phyloP scores from a whole-genome alignment of 306 rosid species.

The Rosa chinensis region DNA sequence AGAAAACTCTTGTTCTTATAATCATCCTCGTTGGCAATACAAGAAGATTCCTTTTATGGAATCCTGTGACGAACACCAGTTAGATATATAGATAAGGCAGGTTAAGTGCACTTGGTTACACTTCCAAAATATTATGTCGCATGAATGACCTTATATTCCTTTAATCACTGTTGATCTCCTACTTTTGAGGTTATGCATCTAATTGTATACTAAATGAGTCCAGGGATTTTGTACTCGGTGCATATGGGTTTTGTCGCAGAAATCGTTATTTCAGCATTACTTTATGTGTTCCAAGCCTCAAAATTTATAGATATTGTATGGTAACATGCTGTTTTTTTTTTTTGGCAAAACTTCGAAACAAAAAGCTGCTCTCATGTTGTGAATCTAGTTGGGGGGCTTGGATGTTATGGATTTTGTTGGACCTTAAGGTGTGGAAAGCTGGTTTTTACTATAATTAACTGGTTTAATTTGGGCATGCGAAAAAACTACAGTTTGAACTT shows the following conservation, averaged over 20 bases:
- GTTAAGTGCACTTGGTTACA: constrained; percentile 32
- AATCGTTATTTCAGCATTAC: constrained; percentile 23
- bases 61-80: constrained; percentile 24
- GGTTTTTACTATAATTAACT: constrained; percentile 14
- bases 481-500: neutral
- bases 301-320: constrained; percentile 12
- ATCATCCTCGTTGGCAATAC: constrained; percentile 29
- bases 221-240: constrained; percentile 35
- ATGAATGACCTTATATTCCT: constrained; percentile 30
- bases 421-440: constrained; percentile 31
- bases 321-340: constrained; percentile 26
- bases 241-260: constrained; percentile 28
- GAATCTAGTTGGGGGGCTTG: constrained; percentile 25
- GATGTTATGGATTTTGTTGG: constrained; percentile 34
- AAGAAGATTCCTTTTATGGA: constrained; percentile 31
- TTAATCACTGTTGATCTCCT: constrained; percentile 25
- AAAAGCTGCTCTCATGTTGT: constrained; percentile 37
- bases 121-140: constrained; percentile 40
- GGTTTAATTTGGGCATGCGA: neutral
- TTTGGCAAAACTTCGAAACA: constrained; percentile 22
- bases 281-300: constrained; percentile 20
- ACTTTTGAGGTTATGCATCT: constrained; percentile 45
- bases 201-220: constrained; percentile 23
- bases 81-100: constrained; percentile 17
- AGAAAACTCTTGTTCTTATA: constrained; percentile 16